A percentile compares a stretch with the other conserved stretches of the same genome.
phyloP scores from a whole-genome alignment of 352 stramenopile genomes.

The Thalassiosira gravida region DNA sequence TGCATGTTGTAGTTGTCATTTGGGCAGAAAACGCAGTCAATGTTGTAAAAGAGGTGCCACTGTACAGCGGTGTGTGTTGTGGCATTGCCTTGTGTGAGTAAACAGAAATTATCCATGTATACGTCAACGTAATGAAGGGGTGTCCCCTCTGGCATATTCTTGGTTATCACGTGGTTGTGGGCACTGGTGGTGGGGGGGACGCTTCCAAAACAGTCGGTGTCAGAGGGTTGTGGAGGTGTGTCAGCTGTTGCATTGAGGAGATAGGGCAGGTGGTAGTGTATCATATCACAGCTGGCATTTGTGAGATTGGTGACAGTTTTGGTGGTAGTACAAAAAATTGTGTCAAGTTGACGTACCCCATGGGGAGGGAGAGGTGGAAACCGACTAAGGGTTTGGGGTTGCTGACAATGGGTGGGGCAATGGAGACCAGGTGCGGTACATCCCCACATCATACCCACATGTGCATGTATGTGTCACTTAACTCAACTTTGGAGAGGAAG shows the following conservation, averaged over 20 bases:
- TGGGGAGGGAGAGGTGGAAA: not conserved
- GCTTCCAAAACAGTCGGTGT: not conserved
- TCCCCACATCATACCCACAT: conserved; percentile 15
- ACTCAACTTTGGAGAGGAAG: conserved; percentile 40
- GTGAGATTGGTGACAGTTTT: not conserved
- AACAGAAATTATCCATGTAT: not conserved
- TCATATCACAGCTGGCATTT: not conserved
- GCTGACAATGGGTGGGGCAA: not conserved
- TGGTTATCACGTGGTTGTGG: not conserved
- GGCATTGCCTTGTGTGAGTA: no score
- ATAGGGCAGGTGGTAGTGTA: not conserved
- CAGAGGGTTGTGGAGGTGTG: not conserved
- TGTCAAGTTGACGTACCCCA: not conserved
- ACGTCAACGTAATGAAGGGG: not conserved
- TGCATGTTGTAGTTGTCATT: not conserved
- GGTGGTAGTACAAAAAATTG: not conserved
- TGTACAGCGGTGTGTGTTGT: no score
- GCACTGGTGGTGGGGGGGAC: no score
- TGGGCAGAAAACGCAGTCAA: not conserved
- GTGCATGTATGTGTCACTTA: conserved; percentile 55
- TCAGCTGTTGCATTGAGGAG: not conserved
- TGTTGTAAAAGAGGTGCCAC: not conserved
- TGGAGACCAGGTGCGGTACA: not conserved
- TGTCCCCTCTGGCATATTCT: not conserved
- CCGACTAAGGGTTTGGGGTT: not conserved